Base-by-base conservation (phyloP, 805 yeast genomes). In the Teunomyces atbi region DNA sequence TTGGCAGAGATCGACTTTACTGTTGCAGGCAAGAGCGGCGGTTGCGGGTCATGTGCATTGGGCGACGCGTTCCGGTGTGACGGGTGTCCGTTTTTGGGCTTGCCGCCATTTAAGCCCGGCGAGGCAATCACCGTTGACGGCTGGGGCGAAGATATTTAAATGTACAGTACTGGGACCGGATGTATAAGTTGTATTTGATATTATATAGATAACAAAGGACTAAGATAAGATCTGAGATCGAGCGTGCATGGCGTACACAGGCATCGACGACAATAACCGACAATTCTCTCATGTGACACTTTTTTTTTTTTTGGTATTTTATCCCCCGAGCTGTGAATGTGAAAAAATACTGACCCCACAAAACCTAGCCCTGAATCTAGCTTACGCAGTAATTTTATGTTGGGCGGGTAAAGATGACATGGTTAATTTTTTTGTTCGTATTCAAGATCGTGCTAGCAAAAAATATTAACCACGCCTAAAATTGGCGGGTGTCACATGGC, bases 41-140 rank as follows among this genome's bases (percentile, higher is more conserved):
- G 97, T 3, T 94, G 99, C 71, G 96, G 96, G 20, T 88, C 96
- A 8, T 94, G 99, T 70, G 84, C 98, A 0, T 76, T 94, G 42
- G 99, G 99, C 37, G 99, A 94, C 66, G 99, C 99, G 0, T 94
- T 94, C 71, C 77, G 99, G 61, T 94, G 99, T 66, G 96, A 91
- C 56, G 97, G 98, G 2, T 94, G 99, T 69, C 99, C 99, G 33
- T 94, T 84, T 68, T 72, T 94, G 55, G 99, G 99, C 0, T 74
- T 94, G 39, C 99, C 99, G 12, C 97, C 99, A 3, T 94, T 94
- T 78, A 90, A 90, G 68, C 99, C 98, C 1, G 99, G 99, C 44
- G 96, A 94, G 69, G 83, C 83, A 8, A 82, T 94, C 45, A 83
- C 85, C 27, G 69, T 92, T 52, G 89, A 79, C 58, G 78, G 81